Evolutionary conservation across 805 yeast genomes (phyloP), one percentile per base, ranked within the genome.

Genomic region (Candida maris): DNA sequence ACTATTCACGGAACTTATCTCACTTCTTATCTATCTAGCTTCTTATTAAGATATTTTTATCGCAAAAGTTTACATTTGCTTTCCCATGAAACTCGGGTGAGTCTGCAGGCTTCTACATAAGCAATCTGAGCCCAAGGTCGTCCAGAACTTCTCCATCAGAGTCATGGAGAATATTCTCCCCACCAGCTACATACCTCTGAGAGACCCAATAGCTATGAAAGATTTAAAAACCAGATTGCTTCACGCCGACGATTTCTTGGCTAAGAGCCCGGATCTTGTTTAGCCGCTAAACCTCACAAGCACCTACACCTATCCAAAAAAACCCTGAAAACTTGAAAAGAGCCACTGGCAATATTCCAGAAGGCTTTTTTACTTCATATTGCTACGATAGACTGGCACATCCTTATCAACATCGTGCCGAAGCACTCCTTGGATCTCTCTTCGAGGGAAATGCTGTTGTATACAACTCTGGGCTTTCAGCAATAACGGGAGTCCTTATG

Each of bases 251-350:
- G 62, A 56, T 3, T 39, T 47, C 21, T 49, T 66, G 17, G 63
- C 68, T 40, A 62, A 82, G 44, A 81, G 75, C 6, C 53, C 70
- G 0, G 88, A 82, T 49, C 79, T 81, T 25, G 77, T 80, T 1
- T 79, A 91, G 3, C 94, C 96, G 14, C 79, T 89, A 39, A 84
- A 82, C 44, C 79, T 85, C 3, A 59, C 91, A 2, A 82, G 96
- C 1, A 89, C 95, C 1, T 87, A 65, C 57, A 69, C 74, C 35
- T 88, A 87, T 58, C 24, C 61, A 73, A 19, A 53, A 66, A 3
- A 71, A 83, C 42, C 86, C 88, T 1, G 64, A 54, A 0, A 64
- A 77, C 15, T 65, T 84, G 31, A 49, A 62, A 7, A 68, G 77
- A 7, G 70, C 71, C 40, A 61, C 57, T 3, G 76, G 35, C 44